Base-by-base conservation (phyloP, 1,284 basidiomycete species). In the Boletus calvinii region DNA sequence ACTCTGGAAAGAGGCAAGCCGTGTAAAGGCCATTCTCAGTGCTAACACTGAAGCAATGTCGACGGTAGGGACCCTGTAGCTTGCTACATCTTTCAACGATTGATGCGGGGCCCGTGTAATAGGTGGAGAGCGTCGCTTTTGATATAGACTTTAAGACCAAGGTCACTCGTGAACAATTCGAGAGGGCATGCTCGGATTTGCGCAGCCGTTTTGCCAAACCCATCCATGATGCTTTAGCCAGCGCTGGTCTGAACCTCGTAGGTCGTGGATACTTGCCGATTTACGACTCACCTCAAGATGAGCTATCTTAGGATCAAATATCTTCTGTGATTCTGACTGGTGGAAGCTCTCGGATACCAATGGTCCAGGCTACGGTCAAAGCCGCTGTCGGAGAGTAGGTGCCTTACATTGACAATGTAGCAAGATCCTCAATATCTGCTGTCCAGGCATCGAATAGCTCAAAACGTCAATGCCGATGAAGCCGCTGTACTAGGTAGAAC, bases 391-490 rank as follows among this genome's bases (percentile, higher is more conserved):
- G 92, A 65, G 83, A 87, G 80, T 85, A 66, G 57, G 83, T 77
- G 4, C 13, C 9, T 15, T 22, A 20, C 34, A 2, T 20, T 41
- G 5, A 37, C 30, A 39, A 17, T 2, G 42, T 18, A 22, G 37
- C 4, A 13, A 26, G 41, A 52, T 55, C 22, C 52, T 62, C 22
- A 62, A 56, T 18, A 35, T 36, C 26, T 58, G 30, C 40, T 10
- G 9, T 53, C 2, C 57, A 87, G 84, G 42, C 80, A 84, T 52
- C 90, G 90, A 67, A 89, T 97, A 58, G 92, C 94, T 7, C 80
- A 90, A 63, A 98, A 98, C 62, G 92, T 99, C 50, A 99, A 99
- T 67, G 90, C 96, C 0, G 97, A 99, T 68, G 96, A 99, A 76
- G 93, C 94, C 0, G 90, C 91, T 11, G 96, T 98, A 13, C 83